These are phyloP conservation scores for Stropharia rugosoannulata DNA, from an alignment of 768 basidiomycete genomes.

Conservation along the genomic window DNA sequence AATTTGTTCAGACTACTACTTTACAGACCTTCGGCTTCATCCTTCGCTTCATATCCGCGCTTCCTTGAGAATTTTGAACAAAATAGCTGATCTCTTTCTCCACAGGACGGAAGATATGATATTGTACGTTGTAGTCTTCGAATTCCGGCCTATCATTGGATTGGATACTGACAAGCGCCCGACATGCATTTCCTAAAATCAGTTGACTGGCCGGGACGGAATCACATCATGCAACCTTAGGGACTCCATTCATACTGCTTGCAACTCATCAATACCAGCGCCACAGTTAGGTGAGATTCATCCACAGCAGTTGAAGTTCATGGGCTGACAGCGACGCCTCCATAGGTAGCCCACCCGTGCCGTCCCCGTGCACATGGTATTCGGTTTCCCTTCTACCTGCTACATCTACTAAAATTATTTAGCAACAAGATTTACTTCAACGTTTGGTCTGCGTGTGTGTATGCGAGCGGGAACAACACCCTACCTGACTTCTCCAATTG, in stretches of 20 bases:
- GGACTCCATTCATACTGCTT: constrained; percentile 1
- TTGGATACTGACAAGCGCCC: too few species aligned
- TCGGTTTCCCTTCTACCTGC: background rate
- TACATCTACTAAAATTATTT: background rate
- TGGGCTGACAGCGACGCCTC: too few species aligned
- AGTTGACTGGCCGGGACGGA: too few species aligned
- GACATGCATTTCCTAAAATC: too few species aligned
- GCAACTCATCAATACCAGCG: background rate
- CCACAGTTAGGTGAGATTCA: constrained; percentile 11
- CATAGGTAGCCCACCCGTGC: constrained; percentile 11
- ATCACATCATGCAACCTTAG: background rate
- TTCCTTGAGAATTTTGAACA: background rate
- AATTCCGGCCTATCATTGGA: too few species aligned
- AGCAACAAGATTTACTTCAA: constrained; percentile 33
- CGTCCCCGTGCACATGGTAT: constrained; percentile 24
- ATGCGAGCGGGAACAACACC: constrained; percentile 22
- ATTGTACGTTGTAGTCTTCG: too few species aligned
- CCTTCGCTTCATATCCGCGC: background rate
- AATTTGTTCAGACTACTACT: background rate
- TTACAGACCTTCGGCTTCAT: background rate
- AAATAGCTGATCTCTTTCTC: too few species aligned
- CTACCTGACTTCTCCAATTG: constrained; percentile 20
- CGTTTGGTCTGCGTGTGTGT: constrained; percentile 26
- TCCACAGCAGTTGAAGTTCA: too few species aligned
- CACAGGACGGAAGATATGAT: too few species aligned